A percentile compares a stretch with the other conserved stretches of the same genome.
These are phyloP conservation scores for Hypoxylon sp. DNA, from an alignment of 2,329 filamentous ascomycete species.

Conservation along the genomic window DNA sequence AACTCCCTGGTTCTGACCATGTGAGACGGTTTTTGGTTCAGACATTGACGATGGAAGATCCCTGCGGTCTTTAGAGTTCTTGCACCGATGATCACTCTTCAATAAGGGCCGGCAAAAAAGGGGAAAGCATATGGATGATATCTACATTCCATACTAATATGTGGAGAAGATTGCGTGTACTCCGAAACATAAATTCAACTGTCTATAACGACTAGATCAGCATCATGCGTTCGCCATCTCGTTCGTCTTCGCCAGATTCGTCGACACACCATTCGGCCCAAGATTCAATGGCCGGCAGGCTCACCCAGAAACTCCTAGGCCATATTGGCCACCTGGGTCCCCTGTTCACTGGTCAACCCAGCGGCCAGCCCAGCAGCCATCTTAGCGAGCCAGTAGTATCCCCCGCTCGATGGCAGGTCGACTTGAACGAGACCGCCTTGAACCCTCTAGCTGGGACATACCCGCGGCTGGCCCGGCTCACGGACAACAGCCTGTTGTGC, in stretches of 20 bases:
- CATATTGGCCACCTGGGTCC: slow-evolving; percentile 39
- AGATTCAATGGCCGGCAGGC: slow-evolving; percentile 38
- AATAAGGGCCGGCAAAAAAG: slow-evolving; percentile 25
- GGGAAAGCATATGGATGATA: slow-evolving; percentile 23
- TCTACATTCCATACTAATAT: slow-evolving; percentile 29
- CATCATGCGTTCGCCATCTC: slow-evolving; percentile 9
- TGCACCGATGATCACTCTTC: slow-evolving; percentile 34
- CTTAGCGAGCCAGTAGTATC: background rate
- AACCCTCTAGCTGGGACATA: slow-evolving; percentile 60
- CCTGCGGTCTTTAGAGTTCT: slow-evolving; percentile 34
- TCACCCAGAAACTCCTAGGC: slow-evolving; percentile 44
- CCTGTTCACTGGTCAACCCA: slow-evolving; percentile 24
- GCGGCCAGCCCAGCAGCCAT: background rate
- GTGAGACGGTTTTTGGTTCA: slow-evolving; percentile 5
- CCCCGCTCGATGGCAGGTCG: slow-evolving; percentile 27
- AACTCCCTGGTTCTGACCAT: slow-evolving; percentile 17
- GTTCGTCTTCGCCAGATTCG: background rate
- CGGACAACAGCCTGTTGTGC: slow-evolving; percentile 62
- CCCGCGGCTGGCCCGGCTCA: slow-evolving; percentile 61
- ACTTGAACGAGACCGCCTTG: slow-evolving; percentile 61
- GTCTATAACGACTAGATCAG: slow-evolving; percentile 9
- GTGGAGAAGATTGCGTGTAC: slow-evolving; percentile 43
- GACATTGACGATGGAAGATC: slow-evolving; percentile 25
- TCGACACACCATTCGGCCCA: slow-evolving; percentile 7
- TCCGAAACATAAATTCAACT: slow-evolving; percentile 23